Base-by-base conservation (phyloP, 805 yeast species). In the Sugiyamaella qingdaonensis region DNA sequence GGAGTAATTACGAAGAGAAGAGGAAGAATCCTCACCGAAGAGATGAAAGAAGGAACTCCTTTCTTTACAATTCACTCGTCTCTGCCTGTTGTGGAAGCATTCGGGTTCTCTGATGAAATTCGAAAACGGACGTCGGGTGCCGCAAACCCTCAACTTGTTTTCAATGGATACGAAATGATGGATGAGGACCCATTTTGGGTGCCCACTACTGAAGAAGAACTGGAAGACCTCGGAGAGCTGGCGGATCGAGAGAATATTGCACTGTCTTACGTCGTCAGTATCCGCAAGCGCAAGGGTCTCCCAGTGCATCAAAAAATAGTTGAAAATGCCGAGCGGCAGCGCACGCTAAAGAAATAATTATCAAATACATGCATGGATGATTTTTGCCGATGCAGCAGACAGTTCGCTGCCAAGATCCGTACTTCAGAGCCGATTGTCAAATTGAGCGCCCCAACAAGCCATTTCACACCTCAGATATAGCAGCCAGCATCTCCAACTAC, bases 151-250 rank as follows among this genome's bases (percentile, higher is more conserved):
- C 99, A 94, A 68, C 75, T 94, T 50, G 88, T 91, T 9, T 94
- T 92, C 64, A 79, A 86, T 29, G 98, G 98, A 0, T 94, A 80
- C 66, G 94, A 90, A 63, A 73, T 84, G 58, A 80, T 92, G 49
- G 95, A 90, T 58, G 80, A 86, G 59, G 98, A 94, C 74, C 99
- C 99, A 44, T 94, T 87, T 76, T 94, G 99, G 99, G 96, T 94
- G 13, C 99, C 99, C 11, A 88, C 94, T 2, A 94, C 99, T 0
- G 97, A 88, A 62, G 97, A 90, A 67, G 99, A 94, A 68, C 70
- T 94, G 45, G 98, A 94, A 67, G 95, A 89, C 54, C 73, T 88
- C 44, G 99, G 99, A 27, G 96, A 88, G 58, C 79, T 80, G 59
- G 95, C 97, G 0, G 99, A 94, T 61, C 79, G 87, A 62, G 98